Evolutionary conservation across 352 stramenopile genomes (phyloP).

Genomic region (Globisporangium ultimum): DNA sequence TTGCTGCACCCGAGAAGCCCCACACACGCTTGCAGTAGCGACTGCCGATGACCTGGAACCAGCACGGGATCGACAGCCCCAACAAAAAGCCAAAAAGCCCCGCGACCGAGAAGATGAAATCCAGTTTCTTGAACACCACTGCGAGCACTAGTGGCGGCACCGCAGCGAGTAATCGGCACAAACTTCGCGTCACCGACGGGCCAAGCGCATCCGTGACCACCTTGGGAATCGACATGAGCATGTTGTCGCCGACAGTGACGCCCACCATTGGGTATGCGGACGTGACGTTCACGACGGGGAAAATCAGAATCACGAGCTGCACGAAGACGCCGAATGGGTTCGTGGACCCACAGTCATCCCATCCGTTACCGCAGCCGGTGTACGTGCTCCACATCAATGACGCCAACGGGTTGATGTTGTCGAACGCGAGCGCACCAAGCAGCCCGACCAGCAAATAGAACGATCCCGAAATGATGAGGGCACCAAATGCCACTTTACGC

Average conservation of each 20-base stretch:
- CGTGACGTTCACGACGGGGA: constrained; percentile 81
- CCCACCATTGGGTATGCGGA: constrained; percentile 85
- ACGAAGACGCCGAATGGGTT: constrained; percentile 57
- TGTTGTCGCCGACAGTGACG: constrained; percentile 82
- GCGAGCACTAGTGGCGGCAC: constrained; percentile 70
- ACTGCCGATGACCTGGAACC: constrained; percentile 82
- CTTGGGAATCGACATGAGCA: constrained; percentile 78
- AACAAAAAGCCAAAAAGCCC: constrained; percentile 79
- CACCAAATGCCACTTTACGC: constrained; percentile 57
- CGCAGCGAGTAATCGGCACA: constrained; percentile 64
- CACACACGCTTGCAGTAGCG: constrained; percentile 75
- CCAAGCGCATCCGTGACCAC: constrained; percentile 51
- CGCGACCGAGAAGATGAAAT: constrained; percentile 79
- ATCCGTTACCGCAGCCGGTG: constrained; percentile 80
- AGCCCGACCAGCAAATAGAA: constrained; percentile 79
- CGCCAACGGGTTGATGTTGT: constrained; percentile 75
- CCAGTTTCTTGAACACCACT: constrained; percentile 83
- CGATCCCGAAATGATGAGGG: constrained; percentile 56
- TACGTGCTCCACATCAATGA: constrained; percentile 80
- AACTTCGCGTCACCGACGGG: constrained; percentile 35
- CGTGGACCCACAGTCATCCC: constrained; percentile 39
- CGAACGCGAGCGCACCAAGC: constrained; percentile 69
- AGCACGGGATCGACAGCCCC: constrained; percentile 75
- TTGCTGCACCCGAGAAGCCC: constrained; percentile 56
- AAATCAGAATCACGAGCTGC: constrained; percentile 80